A percentile compares a stretch with the other conserved stretches of the same genome.
These are phyloP conservation scores for Lentinula sp. DNA, from an alignment of 768 basidiomycete species.

Conservation along the genomic window DNA sequence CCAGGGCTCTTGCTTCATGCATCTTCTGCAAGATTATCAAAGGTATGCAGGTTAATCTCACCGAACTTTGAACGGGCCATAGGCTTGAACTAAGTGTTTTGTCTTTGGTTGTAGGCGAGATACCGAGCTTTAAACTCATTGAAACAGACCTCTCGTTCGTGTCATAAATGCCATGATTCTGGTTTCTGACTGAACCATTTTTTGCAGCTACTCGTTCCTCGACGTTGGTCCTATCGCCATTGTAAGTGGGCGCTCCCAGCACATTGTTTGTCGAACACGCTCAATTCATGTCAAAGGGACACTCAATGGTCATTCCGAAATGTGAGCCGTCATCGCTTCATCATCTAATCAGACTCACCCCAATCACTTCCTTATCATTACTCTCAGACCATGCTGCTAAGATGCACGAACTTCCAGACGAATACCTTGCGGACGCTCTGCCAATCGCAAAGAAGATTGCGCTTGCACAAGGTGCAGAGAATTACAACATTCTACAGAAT, in stretches of 20 bases:
- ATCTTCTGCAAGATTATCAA: conserved; percentile 96
- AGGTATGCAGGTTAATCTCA: conserved; percentile 36
- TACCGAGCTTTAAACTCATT: conserved; percentile 81
- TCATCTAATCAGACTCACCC: not conserved
- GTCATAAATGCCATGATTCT: not conserved
- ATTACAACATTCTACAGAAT: conserved; percentile 90
- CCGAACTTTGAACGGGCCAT: too few relatives aligned
- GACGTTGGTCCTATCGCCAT: conserved; percentile 84
- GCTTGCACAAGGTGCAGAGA: conserved; percentile 58
- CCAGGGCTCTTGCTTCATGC: conserved; percentile 57
- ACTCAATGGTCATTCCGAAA: conserved; percentile 91
- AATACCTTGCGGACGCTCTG: conserved; percentile 69
- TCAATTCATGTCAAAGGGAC: conserved; percentile 45
- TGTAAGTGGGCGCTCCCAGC: not conserved
- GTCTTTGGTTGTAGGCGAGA: conserved; percentile 53
- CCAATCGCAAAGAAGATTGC: conserved; percentile 88
- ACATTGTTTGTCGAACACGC: not conserved
- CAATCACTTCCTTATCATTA: not conserved
- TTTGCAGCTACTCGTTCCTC: conserved; percentile 73
- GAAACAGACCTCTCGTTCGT: conserved; percentile 71
- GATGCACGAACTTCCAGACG: conserved; percentile 84
- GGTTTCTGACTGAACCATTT: not conserved
- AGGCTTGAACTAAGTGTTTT: too few relatives aligned
- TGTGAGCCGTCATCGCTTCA: conserved; percentile 37
- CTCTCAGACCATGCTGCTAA: conserved; percentile 76